These are phyloP conservation scores for Panicum miliaceum DNA, from an alignment of 176 grass and related monocot genomes.

Conservation along the genomic window DNA sequence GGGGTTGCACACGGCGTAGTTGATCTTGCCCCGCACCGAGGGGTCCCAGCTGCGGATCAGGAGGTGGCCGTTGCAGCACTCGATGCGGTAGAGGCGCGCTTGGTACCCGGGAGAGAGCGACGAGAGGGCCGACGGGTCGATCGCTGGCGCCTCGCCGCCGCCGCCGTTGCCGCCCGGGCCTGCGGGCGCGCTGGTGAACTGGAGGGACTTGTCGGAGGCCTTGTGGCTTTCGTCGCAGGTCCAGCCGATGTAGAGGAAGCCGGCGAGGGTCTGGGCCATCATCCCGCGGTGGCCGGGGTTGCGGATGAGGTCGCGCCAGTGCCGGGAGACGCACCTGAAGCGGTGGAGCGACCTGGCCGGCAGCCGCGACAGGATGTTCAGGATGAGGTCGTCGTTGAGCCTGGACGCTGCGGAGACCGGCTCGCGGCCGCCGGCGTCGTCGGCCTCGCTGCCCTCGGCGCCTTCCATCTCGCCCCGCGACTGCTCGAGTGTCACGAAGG, in stretches of 20 bases:
- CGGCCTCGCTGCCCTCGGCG: not conserved
- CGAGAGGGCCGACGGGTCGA: not conserved
- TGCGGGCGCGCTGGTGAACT: not conserved
- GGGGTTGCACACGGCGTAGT: not conserved
- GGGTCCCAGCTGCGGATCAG: not conserved
- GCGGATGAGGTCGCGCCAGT: slow-evolving; percentile 11
- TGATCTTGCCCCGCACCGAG: not conserved
- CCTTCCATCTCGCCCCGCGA: not conserved
- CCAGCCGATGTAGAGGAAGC: slow-evolving; percentile 10
- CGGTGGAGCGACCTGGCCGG: slow-evolving; percentile 13
- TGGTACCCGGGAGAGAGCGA: not conserved
- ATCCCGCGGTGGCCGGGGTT: not conserved
- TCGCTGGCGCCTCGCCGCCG: not conserved
- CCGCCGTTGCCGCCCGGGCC: not conserved
- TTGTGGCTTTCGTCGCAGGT: not conserved
- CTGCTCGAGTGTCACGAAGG: not conserved
- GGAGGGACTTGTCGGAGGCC: not conserved
- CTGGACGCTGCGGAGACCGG: not conserved
- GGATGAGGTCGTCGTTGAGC: slow-evolving; percentile 1
- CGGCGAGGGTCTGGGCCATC: slow-evolving; percentile 3
- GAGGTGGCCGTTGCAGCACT: slow-evolving; percentile 27
- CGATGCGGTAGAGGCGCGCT: not conserved
- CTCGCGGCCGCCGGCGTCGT: not conserved
- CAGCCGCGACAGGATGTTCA: slow-evolving; percentile 4
- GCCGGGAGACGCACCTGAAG: not conserved